phyloP scores from a whole-genome alignment of 1,284 basidiomycete species.

The Ustilago trichophora region DNA sequence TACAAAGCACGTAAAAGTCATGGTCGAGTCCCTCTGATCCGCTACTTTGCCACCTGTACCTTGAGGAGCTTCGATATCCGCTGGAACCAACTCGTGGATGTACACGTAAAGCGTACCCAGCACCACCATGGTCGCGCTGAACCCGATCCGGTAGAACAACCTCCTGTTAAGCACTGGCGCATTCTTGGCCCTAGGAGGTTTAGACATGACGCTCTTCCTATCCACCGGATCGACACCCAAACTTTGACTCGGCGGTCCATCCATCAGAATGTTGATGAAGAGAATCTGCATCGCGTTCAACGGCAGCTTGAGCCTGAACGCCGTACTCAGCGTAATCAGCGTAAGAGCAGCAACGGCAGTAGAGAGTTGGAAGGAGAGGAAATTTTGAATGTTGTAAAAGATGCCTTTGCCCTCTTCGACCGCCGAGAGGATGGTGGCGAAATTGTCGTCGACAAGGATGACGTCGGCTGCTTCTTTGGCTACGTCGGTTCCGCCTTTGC shows the following conservation, averaged over 20 bases:
- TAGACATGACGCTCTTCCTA: slow-evolving; percentile 79
- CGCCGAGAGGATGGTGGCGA: slow-evolving; percentile 89
- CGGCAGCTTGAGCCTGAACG: slow-evolving; percentile 87
- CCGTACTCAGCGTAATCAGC: slow-evolving; percentile 91
- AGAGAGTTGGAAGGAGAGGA: slow-evolving; percentile 93
- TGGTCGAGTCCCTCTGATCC: slow-evolving; percentile 45
- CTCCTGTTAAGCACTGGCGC: slow-evolving; percentile 82
- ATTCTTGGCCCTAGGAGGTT: slow-evolving; percentile 86
- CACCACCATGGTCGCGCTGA: slow-evolving; percentile 90
- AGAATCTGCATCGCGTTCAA: slow-evolving; percentile 98
- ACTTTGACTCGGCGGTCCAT: slow-evolving; percentile 95
- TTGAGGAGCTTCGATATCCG: slow-evolving; percentile 26
- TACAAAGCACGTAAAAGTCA: slow-evolving; percentile 93
- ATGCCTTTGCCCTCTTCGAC: slow-evolving; percentile 97
- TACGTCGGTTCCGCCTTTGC: slow-evolving; percentile 94
- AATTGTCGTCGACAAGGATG: slow-evolving; percentile 97
- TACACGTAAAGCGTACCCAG: slow-evolving; percentile 88
- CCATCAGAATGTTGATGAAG: slow-evolving; percentile 99
- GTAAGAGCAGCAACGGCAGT: slow-evolving; percentile 93
- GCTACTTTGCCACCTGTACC: slow-evolving; percentile 22
- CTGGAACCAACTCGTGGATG: slow-evolving; percentile 71
- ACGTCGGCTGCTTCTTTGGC: slow-evolving; percentile 98
- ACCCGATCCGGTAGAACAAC: slow-evolving; percentile 81
- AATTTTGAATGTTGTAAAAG: slow-evolving; percentile 98
- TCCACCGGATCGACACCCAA: slow-evolving; percentile 96